Base-by-base conservation (phyloP, 2,329 filamentous ascomycete genomes). In the Ustulina deusta region DNA sequence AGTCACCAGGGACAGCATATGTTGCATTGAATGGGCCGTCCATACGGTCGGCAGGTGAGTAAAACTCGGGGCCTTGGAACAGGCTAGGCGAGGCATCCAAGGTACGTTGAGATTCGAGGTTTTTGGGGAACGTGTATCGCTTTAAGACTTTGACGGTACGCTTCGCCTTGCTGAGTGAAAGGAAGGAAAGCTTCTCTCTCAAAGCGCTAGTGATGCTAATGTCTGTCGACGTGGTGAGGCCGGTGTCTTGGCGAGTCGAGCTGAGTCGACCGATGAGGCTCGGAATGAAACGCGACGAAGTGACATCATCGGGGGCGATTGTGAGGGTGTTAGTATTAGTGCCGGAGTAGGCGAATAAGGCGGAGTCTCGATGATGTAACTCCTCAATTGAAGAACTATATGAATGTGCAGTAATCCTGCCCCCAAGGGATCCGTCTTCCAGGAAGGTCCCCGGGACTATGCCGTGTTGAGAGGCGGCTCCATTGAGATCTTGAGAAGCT, bases 1-100 rank as follows among this genome's bases (percentile, higher is more conserved):
- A 85, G 69, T 87, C 85, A 22, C 85, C 84, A 0, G 86, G 83
- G 4, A 87, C 72, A 4, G 81, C 78, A 56, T 78, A 78, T 6
- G 69, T 63, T 15, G 74, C 73, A n/a, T 64, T 69, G 29, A 32
- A 60, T 17, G 72, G 15, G 75, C 67, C 79, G 76, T 79, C 9
- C 71, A 73, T 29, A 25, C 29, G 46, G 6, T 63, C 36, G 10
- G 32, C 20, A 6, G 27, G 13, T 36, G 63, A 55, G 13, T 59
- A 52, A 40, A 65, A 38, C 1, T 60, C 63, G 11, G 29, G 52
- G 32, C 48, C 38, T 56, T 48, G 60, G 52, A 58, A 68, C 11
- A 48, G 42, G 38, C 40, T 22, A 5, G 62, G 29, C n/a, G 56
- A 22, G n/a, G 61, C 66, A 42, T 69, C 61, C 25, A 62, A 61